These are phyloP conservation scores for Nigrospora sphaerica DNA, from an alignment of 2,329 filamentous ascomycete species.

Conservation along the genomic window DNA sequence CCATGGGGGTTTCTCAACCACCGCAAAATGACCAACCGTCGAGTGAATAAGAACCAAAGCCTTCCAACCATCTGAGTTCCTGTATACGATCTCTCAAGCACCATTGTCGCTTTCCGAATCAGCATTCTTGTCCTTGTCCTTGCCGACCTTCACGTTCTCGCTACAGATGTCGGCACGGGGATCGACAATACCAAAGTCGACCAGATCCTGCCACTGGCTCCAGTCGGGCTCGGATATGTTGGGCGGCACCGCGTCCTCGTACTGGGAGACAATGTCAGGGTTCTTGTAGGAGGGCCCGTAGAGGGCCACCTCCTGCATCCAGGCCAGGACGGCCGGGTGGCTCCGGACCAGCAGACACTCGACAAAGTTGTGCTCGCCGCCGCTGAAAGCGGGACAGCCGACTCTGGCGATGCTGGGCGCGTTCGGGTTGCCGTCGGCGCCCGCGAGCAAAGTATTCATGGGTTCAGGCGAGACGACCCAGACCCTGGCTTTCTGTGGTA, in stretches of 20 bases:
- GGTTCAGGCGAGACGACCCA: slow-evolving; percentile 50
- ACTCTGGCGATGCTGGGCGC: slow-evolving; percentile 31
- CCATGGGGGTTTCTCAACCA: too few species aligned
- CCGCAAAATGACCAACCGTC: too few species aligned
- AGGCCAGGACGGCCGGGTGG: slow-evolving; percentile 47
- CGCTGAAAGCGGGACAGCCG: slow-evolving; percentile 64
- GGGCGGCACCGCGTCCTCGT: slow-evolving; percentile 8
- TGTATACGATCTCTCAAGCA: neutral
- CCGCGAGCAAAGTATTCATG: slow-evolving; percentile 44
- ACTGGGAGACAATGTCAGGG: slow-evolving; percentile 19
- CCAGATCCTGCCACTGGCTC: slow-evolving; percentile 5
- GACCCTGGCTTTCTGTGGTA: slow-evolving; percentile 47
- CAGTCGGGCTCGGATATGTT: slow-evolving; percentile 20
- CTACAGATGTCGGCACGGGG: neutral
- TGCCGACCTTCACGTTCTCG: neutral
- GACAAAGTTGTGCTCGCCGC: slow-evolving; percentile 48
- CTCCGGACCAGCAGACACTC: slow-evolving; percentile 58
- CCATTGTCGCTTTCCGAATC: neutral
- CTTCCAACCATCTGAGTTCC: too few species aligned
- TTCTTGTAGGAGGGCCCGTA: slow-evolving; percentile 27
- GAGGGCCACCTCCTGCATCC: slow-evolving; percentile 50
- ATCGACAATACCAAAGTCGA: neutral
- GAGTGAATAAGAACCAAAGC: too few species aligned
- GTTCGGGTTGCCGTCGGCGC: slow-evolving; percentile 38
- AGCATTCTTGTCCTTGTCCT: neutral